Evolutionary conservation across 1,284 basidiomycete genomes (phyloP), one percentile per base, ranked within the genome.

Genomic region (Caloboletus firmus): DNA sequence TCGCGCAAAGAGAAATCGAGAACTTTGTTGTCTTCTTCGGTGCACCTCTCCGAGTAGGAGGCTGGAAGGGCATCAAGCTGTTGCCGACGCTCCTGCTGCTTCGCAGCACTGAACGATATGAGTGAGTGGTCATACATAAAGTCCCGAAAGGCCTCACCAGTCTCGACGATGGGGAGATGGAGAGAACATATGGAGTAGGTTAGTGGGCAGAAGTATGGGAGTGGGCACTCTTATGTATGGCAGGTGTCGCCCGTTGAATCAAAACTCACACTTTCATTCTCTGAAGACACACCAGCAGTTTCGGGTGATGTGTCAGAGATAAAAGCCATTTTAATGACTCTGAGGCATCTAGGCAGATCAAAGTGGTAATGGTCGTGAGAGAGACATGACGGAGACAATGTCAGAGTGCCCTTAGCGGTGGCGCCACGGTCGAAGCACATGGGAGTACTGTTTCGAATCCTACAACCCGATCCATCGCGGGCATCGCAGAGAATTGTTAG

Each of bases 1-100:
- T 72, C 67, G 3, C 56, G 47, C 24, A 68, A 51, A 9, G 67
- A 57, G 28, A 69, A 51, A 35, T 69, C 57, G 34, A 68, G 62
- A 12, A 72, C 43, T 34, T 55, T 53, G 41, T 62, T 54, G 37
- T 68, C 69, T 20, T 70, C 46, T 34, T 70, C 65, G 0, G 63
- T 68, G 45, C 61, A 68, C 6, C 30, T 34, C 32, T 69, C 59
- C 3, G 50, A 59, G 41, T 59, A 72, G 10, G 61, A 51, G 0
- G 46, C 1, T 5, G 68, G 68, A n/a, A 68, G 64, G 17, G 55
- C 51, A 11, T 64, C 54, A 1, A 68, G 54, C 42, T 61, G 58
- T 13, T 43, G 43, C 34, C 51, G 63, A 17, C 59, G 66, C 45
- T 72, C 58, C 31, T 54, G 55, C 28, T 68, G 68, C 45, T 72